Conservation (phyloP, 495 filamentous ascomycete genomes). For the Geopyxis carbonaria region DNA sequence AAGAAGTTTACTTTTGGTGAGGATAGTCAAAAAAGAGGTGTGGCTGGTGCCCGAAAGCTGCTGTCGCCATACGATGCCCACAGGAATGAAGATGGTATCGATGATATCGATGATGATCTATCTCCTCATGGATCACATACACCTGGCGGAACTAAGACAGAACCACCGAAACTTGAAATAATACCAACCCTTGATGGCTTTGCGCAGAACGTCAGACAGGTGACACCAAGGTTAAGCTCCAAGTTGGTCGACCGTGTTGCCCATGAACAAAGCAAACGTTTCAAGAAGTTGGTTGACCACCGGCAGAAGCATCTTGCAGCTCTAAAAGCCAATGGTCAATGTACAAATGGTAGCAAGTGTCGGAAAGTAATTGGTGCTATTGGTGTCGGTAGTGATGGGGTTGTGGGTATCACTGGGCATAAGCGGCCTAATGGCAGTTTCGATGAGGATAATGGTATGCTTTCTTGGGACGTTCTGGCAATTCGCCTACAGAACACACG, state of each 20-base stretch:
- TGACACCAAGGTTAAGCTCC: conserved; percentile 51
- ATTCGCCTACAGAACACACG: too few relatives aligned
- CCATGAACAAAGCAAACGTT: conserved; percentile 59
- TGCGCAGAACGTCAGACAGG: conserved; percentile 49
- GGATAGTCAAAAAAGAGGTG: conserved; percentile 18
- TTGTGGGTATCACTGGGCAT: conserved; percentile 29
- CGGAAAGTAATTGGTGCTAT: conserved; percentile 12
- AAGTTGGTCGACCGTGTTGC: conserved; percentile 72
- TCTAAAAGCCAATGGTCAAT: conserved; percentile 12
- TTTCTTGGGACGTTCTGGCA: too few relatives aligned
- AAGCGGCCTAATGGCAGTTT: conserved; percentile 16
- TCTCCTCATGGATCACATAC: conserved; percentile 31
- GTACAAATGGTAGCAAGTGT: conserved; percentile 15
- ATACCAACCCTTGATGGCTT: conserved; percentile 63
- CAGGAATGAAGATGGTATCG: conserved; percentile 33
- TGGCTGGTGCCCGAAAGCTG: conserved; percentile 16
- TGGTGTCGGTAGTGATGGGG: conserved; percentile 29
- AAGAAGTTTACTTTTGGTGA: conserved; percentile 20
- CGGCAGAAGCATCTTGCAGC: conserved; percentile 49
- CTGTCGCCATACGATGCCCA: conserved; percentile 26
- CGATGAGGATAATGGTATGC: conserved; percentile 28
- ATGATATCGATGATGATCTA: conserved; percentile 36
- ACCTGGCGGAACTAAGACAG: conserved; percentile 29
- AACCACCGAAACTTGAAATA: conserved; percentile 26
- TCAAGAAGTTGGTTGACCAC: conserved; percentile 57